phyloP scores from a whole-genome alignment of 176 grass and related monocot species.

The Pharus latifolius region DNA sequence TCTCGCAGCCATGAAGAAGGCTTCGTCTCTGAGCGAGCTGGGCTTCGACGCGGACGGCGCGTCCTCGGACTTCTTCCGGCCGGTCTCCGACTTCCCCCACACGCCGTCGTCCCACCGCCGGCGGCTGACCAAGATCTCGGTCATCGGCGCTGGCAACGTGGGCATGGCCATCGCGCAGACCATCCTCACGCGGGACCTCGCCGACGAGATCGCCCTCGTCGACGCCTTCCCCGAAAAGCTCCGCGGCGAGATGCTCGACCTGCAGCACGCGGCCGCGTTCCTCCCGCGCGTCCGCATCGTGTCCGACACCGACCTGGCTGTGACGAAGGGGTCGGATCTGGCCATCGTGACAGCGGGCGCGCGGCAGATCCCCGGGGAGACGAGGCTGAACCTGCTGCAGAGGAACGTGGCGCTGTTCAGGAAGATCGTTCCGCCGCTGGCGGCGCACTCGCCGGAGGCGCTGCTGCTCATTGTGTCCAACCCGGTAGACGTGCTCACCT shows the following conservation, averaged over 20 bases:
- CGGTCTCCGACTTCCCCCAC: background rate
- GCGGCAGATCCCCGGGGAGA: slow-evolving; percentile 50
- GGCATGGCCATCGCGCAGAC: slow-evolving; percentile 99
- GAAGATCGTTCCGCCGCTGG: slow-evolving; percentile 44
- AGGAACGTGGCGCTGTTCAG: slow-evolving; percentile 54
- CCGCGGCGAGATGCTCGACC: slow-evolving; percentile 93
- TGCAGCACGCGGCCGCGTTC: slow-evolving; percentile 97
- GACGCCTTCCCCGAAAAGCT: slow-evolving; percentile 64
- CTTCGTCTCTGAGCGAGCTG: slow-evolving; percentile 47
- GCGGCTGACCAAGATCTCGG: slow-evolving; percentile 52
- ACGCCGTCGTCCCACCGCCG: slow-evolving; percentile 3
- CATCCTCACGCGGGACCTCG: slow-evolving; percentile 67
- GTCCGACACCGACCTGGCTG: slow-evolving; percentile 30
- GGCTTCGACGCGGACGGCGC: slow-evolving; percentile 41
- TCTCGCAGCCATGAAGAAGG: slow-evolving; percentile 41
- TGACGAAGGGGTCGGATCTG: slow-evolving; percentile 49
- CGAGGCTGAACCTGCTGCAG: slow-evolving; percentile 45
- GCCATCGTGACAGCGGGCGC: slow-evolving; percentile 65
- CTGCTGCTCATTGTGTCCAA: slow-evolving; percentile 65
- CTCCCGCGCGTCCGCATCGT: slow-evolving; percentile 57
- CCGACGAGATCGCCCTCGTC: slow-evolving; percentile 89
- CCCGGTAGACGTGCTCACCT: slow-evolving; percentile 63
- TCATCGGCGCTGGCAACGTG: slow-evolving; percentile 78
- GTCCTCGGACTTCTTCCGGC: slow-evolving; percentile 40
- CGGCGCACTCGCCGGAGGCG: slow-evolving; percentile 35